Conservation (phyloP, 2,329 filamentous ascomycete genomes). For the Aspergillus jensenii region DNA sequence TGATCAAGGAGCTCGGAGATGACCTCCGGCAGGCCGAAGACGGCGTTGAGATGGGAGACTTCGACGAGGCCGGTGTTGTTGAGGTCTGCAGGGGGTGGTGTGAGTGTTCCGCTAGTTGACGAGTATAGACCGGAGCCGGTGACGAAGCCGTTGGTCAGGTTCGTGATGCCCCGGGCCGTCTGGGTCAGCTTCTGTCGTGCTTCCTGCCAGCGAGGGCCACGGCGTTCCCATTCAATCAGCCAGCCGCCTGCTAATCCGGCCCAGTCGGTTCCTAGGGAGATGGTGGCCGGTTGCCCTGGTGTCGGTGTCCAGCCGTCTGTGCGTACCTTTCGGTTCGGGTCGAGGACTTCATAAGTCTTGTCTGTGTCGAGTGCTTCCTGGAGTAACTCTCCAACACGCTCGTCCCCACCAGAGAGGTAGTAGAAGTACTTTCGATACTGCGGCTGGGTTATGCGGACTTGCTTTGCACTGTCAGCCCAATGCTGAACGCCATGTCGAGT, state of each 20-base stretch:
- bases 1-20: conserved; percentile 56
- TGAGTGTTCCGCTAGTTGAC: conserved; percentile 49
- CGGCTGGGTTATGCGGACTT: conserved; percentile 60
- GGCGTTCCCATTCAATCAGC: conserved; percentile 62
- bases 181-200: conserved; percentile 51
- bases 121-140: conserved; percentile 55
- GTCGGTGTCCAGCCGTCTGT: conserved; percentile 51
- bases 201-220: conserved; percentile 54
- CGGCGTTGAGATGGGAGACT: conserved; percentile 57
- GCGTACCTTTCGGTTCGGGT: conserved; percentile 60
- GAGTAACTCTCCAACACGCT: conserved; percentile 57
- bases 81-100: conserved; percentile 50
- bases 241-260: conserved; percentile 57
- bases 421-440: conserved; percentile 60
- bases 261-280: conserved; percentile 7
- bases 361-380: conserved; percentile 54
- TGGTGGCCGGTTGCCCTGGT: conserved; percentile 27
- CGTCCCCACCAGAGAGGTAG: conserved; percentile 57
- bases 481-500: conserved; percentile 65
- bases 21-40: conserved; percentile 61
- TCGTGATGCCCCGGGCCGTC: conserved; percentile 53
- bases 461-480: conserved; percentile 61
- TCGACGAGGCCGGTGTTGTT: conserved; percentile 48
- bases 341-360: conserved; percentile 53
- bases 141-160: conserved; percentile 59